These are phyloP conservation scores for Leishmania lainsoni DNA, from an alignment of 208 protist genomes.

Conservation along the genomic window DNA sequence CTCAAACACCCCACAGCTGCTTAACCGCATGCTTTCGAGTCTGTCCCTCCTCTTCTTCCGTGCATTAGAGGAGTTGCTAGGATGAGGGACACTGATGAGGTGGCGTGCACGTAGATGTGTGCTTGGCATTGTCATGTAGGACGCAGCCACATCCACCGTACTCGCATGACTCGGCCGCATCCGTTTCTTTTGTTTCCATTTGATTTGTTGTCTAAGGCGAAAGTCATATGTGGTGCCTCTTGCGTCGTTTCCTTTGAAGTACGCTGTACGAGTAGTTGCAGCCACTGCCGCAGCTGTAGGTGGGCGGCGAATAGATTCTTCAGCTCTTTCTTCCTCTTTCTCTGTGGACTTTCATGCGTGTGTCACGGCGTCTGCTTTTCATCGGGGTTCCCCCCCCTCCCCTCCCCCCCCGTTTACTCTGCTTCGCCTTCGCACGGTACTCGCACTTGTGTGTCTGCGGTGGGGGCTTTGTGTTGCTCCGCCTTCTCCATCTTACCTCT, in stretches of 20 bases:
- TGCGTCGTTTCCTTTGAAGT: neutral
- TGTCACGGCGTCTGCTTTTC: constrained; percentile 2
- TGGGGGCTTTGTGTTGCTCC: neutral
- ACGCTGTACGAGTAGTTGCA: neutral
- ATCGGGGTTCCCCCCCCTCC: neutral
- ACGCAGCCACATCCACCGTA: neutral
- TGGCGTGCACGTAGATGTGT: neutral
- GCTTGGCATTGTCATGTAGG: neutral
- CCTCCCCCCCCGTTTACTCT: constrained; percentile 6
- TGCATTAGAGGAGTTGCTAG: neutral
- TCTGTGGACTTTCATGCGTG: neutral
- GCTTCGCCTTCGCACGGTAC: neutral
- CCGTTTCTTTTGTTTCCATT: neutral
- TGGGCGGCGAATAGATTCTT: neutral
- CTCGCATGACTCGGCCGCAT: neutral
- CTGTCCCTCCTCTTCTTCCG: neutral
- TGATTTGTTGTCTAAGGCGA: neutral
- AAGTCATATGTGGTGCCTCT: neutral
- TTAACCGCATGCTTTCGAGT: neutral
- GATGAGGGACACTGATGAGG: neutral
- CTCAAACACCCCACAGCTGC: neutral
- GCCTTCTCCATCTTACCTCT: neutral
- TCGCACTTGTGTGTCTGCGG: neutral
- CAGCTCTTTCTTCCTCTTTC: neutral
- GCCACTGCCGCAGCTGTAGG: neutral